Percentiles rank a stretch among this genome's conserved stretches.
Conservation (phyloP, 306 rosid genomes). For the Casuarina equisetifolia region DNA sequence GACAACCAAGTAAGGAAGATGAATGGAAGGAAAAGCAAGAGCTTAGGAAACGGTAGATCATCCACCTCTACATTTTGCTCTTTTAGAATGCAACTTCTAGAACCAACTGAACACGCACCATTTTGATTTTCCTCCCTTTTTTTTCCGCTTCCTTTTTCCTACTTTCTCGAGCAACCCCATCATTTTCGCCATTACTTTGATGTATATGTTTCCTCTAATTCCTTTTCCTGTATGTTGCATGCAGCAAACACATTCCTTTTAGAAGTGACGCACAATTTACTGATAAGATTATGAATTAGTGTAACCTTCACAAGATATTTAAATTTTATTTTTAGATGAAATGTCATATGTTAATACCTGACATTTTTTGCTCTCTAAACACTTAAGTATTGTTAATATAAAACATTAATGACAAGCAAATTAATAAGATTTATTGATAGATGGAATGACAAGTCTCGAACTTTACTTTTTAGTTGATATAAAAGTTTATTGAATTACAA, state of each 20-base stretch:
- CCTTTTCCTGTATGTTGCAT: conserved; percentile 5
- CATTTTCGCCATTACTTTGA: conserved; percentile 27
- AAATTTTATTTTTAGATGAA: not conserved
- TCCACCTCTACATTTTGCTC: conserved; percentile 6
- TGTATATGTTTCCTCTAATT: not conserved
- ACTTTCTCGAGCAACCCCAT: not conserved
- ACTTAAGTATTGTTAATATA: not conserved
- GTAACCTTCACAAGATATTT: not conserved
- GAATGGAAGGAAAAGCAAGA: not conserved
- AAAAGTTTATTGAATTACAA: too few relatives aligned
- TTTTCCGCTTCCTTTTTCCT: not conserved
- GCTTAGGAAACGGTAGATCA: conserved; percentile 13
- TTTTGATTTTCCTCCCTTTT: not conserved
- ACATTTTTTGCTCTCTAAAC: too few relatives aligned
- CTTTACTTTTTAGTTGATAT: too few relatives aligned
- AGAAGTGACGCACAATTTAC: not conserved
- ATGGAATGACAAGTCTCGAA: too few relatives aligned
- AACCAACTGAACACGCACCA: not conserved
- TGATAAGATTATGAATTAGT: not conserved
- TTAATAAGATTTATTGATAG: too few relatives aligned
- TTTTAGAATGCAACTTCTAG: conserved; percentile 13
- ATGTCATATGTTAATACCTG: not conserved
- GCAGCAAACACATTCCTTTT: conserved; percentile 12
- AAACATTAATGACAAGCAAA: too few relatives aligned
- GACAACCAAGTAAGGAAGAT: not conserved